Evolutionary conservation across 768 basidiomycete species (phyloP), one percentile per base, ranked within the genome.

Genomic region (Steccherinum ochraceum): DNA sequence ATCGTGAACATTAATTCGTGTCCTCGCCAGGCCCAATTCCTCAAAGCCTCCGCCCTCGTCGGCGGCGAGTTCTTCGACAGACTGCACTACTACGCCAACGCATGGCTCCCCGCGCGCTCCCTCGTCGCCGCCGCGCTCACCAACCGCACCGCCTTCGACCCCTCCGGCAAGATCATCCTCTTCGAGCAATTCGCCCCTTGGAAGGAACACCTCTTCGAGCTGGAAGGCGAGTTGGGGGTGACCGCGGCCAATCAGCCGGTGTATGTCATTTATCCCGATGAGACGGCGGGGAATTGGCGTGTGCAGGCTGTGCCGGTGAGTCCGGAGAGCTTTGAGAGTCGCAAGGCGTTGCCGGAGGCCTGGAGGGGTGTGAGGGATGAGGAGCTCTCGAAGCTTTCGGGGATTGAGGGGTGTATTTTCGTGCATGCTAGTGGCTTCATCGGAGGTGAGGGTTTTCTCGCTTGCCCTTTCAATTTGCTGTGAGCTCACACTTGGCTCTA

Each of bases 391-490:
- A 69, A 78, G 56, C 68, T 79, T 5, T 81, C 81, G 13, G 90
- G 91, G 2, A 81, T 97, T 53, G 78, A 81, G 0, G 92, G 85
- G 1, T 78, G 94, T 47, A 81, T 96, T 49, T 99, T 99, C 62
- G 83, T 94, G 21, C 96, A 99, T 69, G 92, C 94, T 1, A 88
- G 86, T 52, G 96, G 96, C 5, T 99, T 99, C 67, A 98, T 93
- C 61, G 96, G 96, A 60, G 93, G 93, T 84, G 55, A 54, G 79
- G 63, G 24, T 27, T 30, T 30, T 30, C 24, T 35, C 24, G 43
- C 24, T 51, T 23, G 16, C 45, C 16, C 19, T 39, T n/a, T 16
- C 10, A 12, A 16, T n/a, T 16, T 19, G 4, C 40, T 52, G 12
- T 10, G 25, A n/a, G 12, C 10, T n/a, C 42, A 19, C 16, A 24